Base-by-base conservation (phyloP, 78 protist genomes). In the Polysphondylium violaceum region DNA sequence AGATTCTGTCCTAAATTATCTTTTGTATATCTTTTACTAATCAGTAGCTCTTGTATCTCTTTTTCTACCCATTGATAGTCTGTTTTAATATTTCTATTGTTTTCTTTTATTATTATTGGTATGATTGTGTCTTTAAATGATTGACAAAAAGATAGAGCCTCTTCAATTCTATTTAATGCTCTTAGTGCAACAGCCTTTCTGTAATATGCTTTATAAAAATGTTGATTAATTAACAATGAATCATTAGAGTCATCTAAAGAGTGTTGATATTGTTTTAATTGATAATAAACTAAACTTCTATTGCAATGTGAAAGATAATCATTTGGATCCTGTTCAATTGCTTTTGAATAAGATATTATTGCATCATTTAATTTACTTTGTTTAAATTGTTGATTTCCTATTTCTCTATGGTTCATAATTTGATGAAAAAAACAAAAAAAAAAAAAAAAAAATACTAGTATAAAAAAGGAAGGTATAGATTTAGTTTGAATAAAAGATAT, bases 371-470 rank as follows among this genome's bases (percentile, higher is more conserved):
- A 55, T 29, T 56, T 21, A 14, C 51, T 55, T 9, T 21, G 55
- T 53, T 65, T 68, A 53, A 81, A 65, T 2, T 40, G 25, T 68
- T 68, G 31, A 68, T 81, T 81, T 27, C 89, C 89, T 1, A 50
- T 68, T 2, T 81, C 78, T 55, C 89, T 81, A 11, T 25, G 21
- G 11, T 47, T 47, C 53, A 47, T 14, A 47, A 14, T 14, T 14
- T 14, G 8, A 47, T 11, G 11, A 47, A 47, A 47, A 11, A 47
- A 47, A 47, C 8, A 47, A 47, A 47, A 47, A 8, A 47, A 47
- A 47, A 8, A 47, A 47, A 47, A 8, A 47, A 8, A 47, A 47
- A 14, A 14, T 47, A 14, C 11, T 47, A 14, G 53, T 47, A 11
- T 14, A 14, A 8, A 47, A 47, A 47, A 47, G 53, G 8, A 11